phyloP scores from a whole-genome alignment of 73 alveolate genomes.

The Paraurostyla sp. region DNA sequence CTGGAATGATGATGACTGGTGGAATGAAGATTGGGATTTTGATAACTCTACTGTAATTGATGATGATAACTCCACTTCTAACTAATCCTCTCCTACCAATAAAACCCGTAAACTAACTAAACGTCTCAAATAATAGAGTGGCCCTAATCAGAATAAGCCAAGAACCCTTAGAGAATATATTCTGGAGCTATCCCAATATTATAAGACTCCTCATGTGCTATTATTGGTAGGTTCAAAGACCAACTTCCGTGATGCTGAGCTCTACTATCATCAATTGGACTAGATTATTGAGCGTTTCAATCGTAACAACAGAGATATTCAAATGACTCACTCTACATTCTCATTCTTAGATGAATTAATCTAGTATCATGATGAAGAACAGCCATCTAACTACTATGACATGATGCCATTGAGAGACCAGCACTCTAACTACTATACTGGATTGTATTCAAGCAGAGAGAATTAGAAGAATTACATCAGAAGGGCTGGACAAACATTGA shows the following conservation, averaged over 20 bases:
- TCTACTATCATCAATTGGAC: conserved; percentile 78
- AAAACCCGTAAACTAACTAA: no score
- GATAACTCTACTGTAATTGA: not conserved
- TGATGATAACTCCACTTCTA: not conserved
- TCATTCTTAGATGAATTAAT: conserved; percentile 85
- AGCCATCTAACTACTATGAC: conserved; percentile 85
- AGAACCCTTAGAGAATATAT: conserved; percentile 57
- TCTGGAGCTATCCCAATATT: conserved; percentile 64
- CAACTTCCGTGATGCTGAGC: conserved; percentile 71
- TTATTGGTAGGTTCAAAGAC: conserved; percentile 82
- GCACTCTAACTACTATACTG: not conserved
- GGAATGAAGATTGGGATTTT: not conserved
- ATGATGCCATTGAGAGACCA: conserved; percentile 92
- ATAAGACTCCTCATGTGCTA: conserved; percentile 74
- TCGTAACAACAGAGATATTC: conserved; percentile 68
- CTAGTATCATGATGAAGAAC: conserved; percentile 68
- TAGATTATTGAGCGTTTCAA: conserved; percentile 80
- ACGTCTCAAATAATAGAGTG: conserved; percentile 66
- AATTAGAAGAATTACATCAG: not conserved
- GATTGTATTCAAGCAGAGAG: conserved; percentile 7
- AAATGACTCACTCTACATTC: conserved; percentile 97
- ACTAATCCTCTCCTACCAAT: no score
- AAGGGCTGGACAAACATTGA: not conserved
- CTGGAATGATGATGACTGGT: not conserved
- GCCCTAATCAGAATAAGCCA: conserved; percentile 8